Conservation (phyloP, 192 early-diverging fungal species). For the Umbelopsis vinacea region DNA sequence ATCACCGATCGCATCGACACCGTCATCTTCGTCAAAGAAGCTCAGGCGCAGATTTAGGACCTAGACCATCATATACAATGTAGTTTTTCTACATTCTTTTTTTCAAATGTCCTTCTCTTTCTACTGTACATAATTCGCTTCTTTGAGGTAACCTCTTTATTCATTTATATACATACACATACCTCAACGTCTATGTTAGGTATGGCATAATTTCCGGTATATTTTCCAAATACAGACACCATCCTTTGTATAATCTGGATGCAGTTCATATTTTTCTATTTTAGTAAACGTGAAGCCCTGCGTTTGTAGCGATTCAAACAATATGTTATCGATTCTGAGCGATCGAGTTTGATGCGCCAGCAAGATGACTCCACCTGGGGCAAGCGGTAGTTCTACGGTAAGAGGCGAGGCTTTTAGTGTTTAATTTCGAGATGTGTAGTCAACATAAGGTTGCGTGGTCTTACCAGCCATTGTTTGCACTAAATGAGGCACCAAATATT, state of each 20-base stretch:
- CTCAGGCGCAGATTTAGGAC: neutral
- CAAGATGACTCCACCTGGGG: neutral
- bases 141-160: neutral
- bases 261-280: neutral
- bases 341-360: constrained; percentile 25
- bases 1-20: neutral
- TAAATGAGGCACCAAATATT: constrained; percentile 20
- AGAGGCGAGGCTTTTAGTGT: no score
- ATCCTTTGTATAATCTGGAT: constrained; percentile 9
- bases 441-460: neutral
- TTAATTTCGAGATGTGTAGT: no score
- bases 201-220: neutral
- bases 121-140: constrained; percentile 9
- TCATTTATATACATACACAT: constrained; percentile 8
- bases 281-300: neutral
- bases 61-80: constrained; percentile 15
- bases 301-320: neutral
- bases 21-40: constrained; percentile 6
- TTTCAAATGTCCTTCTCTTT: neutral
- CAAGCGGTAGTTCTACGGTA: neutral
- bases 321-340: neutral
- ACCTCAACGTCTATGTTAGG: neutral
- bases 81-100: neutral
- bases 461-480: constrained; percentile 19
- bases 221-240: constrained; percentile 4